Percentiles rank a stretch among this genome's conserved stretches.
Conservation (phyloP, 2,329 filamentous ascomycete genomes). For the Aspergillus puulaauensis region DNA sequence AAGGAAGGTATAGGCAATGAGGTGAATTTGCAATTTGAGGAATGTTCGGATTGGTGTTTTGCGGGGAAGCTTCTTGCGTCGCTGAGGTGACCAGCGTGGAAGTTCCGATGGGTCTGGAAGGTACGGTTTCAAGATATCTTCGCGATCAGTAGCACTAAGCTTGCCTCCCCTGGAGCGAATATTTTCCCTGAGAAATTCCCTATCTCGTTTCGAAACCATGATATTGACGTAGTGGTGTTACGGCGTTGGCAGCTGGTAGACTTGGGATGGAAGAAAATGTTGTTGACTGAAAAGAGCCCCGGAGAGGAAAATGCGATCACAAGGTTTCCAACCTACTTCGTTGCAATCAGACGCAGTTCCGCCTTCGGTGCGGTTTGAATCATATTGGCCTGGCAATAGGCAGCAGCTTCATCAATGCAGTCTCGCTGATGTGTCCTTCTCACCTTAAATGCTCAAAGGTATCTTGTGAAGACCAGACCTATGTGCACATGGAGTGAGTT, state of each 20-base stretch:
- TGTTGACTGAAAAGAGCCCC: too few relatives aligned
- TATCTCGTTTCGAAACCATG: slow-evolving; percentile 36
- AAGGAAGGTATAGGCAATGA: slow-evolving; percentile 45
- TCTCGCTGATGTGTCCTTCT: neutral
- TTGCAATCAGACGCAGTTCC: neutral
- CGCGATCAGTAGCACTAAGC: slow-evolving; percentile 49
- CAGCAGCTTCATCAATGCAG: neutral
- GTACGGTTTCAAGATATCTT: slow-evolving; percentile 52
- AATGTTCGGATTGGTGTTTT: slow-evolving; percentile 46
- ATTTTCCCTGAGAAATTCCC: slow-evolving; percentile 40
- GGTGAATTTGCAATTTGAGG: slow-evolving; percentile 44
- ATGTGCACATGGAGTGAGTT: too few relatives aligned
- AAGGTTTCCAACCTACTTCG: neutral
- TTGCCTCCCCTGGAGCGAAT: slow-evolving; percentile 39
- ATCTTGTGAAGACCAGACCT: neutral
- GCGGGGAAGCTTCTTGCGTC: slow-evolving; percentile 26
- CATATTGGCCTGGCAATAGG: neutral
- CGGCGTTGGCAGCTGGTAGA: neutral
- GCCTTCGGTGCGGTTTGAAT: neutral
- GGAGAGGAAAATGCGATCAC: neutral
- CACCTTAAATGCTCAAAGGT: neutral
- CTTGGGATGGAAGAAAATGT: neutral
- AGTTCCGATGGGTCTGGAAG: slow-evolving; percentile 48
- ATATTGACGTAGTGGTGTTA: neutral
- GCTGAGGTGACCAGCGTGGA: slow-evolving; percentile 21